Evolutionary conservation across 768 basidiomycete genomes (phyloP).

Genomic region (Xerocomellus intermedius): DNA sequence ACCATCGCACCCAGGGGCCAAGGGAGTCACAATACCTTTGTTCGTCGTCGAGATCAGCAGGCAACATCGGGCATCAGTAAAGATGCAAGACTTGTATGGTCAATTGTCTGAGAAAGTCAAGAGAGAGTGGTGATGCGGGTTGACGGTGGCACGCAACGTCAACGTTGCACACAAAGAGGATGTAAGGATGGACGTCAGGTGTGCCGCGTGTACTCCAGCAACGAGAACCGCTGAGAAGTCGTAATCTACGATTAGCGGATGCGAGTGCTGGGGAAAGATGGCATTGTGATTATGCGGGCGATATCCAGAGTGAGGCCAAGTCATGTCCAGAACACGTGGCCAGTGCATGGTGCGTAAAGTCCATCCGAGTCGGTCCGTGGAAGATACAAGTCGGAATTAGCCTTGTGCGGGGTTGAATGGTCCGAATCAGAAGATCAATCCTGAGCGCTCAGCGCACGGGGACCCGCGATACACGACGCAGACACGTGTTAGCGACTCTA

Average conservation of each 20-base stretch:
- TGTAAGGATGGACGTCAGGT: constrained; percentile 3
- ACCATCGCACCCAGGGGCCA: not conserved
- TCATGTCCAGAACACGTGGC: constrained; percentile 28
- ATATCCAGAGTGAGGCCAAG: constrained; percentile 6
- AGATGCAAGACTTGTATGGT: constrained; percentile 5
- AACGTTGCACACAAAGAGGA: constrained; percentile 6
- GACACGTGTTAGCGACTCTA: constrained; percentile 6
- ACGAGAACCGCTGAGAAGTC: constrained; percentile 11
- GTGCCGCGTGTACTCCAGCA: constrained; percentile 31
- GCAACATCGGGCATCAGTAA: constrained; percentile 25
- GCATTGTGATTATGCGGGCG: constrained; percentile 11
- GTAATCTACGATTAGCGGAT: constrained; percentile 19
- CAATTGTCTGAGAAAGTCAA: not conserved
- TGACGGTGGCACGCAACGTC: not conserved
- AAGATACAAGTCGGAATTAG: constrained; percentile 6
- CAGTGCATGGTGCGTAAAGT: constrained; percentile 15
- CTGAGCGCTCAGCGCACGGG: not conserved
- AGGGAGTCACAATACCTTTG: constrained; percentile 21
- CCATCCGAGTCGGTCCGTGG: constrained; percentile 14
- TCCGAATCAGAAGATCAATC: constrained; percentile 12
- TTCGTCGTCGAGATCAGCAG: constrained; percentile 29
- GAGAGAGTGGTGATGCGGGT: not conserved
- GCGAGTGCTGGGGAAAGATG: constrained; percentile 11
- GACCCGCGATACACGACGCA: constrained; percentile 18
- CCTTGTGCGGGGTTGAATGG: constrained; percentile 10